Evolutionary conservation across 1,284 basidiomycete genomes (phyloP).

Genomic region (Leucoagaricus sp.): DNA sequence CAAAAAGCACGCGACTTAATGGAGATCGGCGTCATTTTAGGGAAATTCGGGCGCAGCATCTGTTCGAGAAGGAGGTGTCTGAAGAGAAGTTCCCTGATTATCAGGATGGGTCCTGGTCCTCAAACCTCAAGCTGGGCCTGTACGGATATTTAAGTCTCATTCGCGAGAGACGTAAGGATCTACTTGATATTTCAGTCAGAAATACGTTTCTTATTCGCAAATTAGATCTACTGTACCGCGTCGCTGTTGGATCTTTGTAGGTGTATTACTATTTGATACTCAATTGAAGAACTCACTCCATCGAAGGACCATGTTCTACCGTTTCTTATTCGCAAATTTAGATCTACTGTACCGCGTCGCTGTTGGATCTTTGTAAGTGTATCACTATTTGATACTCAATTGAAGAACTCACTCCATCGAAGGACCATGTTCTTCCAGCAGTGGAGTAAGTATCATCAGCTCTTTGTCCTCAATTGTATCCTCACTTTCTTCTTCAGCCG

Average conservation of each 20-base stretch:
- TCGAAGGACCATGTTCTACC: no score
- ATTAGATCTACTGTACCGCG: constrained; percentile 58
- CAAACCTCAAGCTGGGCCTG: constrained; percentile 63
- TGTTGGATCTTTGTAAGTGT: no score
- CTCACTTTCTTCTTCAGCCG: constrained; percentile 23
- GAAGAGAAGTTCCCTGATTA: constrained; percentile 59
- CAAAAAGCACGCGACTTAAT: neutral
- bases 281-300: no score
- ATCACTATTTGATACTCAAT: no score
- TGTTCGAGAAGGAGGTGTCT: constrained; percentile 70
- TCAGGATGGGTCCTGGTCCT: constrained; percentile 60
- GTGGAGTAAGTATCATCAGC: constrained; percentile 39
- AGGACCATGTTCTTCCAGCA: constrained; percentile 77
- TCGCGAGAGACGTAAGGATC: constrained; percentile 46
- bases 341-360: no score
- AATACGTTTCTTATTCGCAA: neutral
- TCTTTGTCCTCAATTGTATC: constrained; percentile 14
- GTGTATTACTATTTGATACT: no score
- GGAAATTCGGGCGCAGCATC: constrained; percentile 77
- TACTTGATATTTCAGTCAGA: no score
- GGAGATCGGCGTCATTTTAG: constrained; percentile 30
- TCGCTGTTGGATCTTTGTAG: constrained; percentile 58
- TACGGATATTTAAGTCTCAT: constrained; percentile 59
- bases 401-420: constrained; percentile 1
- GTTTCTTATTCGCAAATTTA: no score